Evolutionary conservation across 148 eudicot species (phyloP), one percentile per base, ranked within the genome.

Genomic region (Cornus controversa): DNA sequence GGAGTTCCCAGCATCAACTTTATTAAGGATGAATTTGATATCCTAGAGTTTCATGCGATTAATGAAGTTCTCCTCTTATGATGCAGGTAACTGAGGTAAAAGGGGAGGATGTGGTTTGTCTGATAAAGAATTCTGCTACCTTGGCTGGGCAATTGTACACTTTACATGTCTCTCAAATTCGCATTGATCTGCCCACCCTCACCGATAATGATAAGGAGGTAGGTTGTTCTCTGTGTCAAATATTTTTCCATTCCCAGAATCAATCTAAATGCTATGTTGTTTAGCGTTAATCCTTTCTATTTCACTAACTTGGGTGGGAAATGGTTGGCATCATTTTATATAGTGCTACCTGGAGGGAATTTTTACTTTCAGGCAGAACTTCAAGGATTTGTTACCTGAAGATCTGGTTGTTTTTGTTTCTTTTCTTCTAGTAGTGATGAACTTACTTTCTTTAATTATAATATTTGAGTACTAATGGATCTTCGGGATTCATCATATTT

Each of bases 91-190:
- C 78, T 74, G 88, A 87, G 54, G 80, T 82, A 66, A 71, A 87
- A 74, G 90, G 88, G 31, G 88, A 85, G 36, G 85, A 83, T 79
- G 90, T 87, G 36, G 74, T 87, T 65, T 87, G 90, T 69, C 64
- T 77, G 74, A 85, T 87, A 63, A 87, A 87, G 75, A 85, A 87
- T 75, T 80, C 88, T 57, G 90, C 90, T 24, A 85, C 86, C 1
- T 50, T 87, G 74, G 83, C 82, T 53, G 88, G 86, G 29, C 22
- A 79, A 70, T 70, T 87, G 58, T 87, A 81, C 80, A 87, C 90
- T 72, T 77, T 87, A 78, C 90, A 87, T 71, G 90, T 83, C 70
- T 87, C 90, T 8, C 90, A 87, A 82, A 86, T 87, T 79, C 86
- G 18, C 40, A 87, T 87, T 53, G 85, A 87, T 83, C 76, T 85